Percentiles rank a stretch among this genome's conserved stretches.
phyloP scores from a whole-genome alignment of 495 filamentous ascomycete genomes.

The Wilcoxina mikolae region DNA sequence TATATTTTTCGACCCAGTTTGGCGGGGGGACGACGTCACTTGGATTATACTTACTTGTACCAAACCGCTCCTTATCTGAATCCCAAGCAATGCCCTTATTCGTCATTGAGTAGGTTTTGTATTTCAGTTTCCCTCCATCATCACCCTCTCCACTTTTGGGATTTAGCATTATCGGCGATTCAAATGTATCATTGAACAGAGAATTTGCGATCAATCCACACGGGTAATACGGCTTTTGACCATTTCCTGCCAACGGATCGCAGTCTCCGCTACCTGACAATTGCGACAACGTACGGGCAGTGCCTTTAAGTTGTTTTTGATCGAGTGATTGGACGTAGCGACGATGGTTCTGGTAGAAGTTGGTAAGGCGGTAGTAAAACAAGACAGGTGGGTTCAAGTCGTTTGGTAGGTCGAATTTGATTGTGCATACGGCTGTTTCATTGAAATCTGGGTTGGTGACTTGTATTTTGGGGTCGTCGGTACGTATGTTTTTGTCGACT shows the following conservation, averaged over 20 bases:
- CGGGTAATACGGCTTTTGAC: conserved; percentile 65
- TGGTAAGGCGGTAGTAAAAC: conserved; percentile 87
- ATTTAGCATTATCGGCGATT: conserved; percentile 35
- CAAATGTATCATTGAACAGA: conserved; percentile 89
- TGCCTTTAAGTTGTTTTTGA: conserved; percentile 64
- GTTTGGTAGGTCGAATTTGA: conserved; percentile 66
- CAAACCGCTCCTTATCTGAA: conserved; percentile 66
- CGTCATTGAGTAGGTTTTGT: conserved; percentile 50
- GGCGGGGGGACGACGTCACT: conserved; percentile 63
- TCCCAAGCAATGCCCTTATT: conserved; percentile 73
- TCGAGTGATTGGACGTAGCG: conserved; percentile 86
- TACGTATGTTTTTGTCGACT: conserved; percentile 19
- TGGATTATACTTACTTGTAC: conserved; percentile 46
- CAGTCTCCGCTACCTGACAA: conserved; percentile 53
- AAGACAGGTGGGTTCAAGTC: conserved; percentile 63
- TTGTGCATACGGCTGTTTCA: conserved; percentile 39
- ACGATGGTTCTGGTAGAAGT: conserved; percentile 99
- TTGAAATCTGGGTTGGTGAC: conserved; percentile 3
- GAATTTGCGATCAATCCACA: conserved; percentile 96
- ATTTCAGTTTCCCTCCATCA: conserved; percentile 11
- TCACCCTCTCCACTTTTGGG: conserved; percentile 29
- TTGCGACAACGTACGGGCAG: conserved; percentile 42
- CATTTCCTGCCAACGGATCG: conserved; percentile 49
- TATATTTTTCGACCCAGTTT: conserved; percentile 61
- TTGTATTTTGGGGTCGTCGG: conserved; percentile 11